Conservation (phyloP, 345 rosid genomes). For the Syzygium jambos region DNA sequence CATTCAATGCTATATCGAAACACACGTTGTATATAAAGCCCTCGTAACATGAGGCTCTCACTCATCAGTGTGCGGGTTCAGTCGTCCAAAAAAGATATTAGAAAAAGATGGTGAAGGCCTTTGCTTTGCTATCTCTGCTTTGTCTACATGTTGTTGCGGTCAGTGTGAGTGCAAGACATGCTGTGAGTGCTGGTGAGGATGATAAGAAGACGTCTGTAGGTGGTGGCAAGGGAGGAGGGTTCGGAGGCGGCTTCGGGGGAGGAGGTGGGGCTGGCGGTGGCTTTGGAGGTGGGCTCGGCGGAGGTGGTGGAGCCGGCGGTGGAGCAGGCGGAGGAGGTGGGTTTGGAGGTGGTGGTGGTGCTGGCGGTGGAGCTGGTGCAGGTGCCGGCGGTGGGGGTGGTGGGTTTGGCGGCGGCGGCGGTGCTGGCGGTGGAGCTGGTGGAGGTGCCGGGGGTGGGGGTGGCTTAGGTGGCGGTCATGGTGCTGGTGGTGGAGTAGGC, state of each 20-base stretch:
- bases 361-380: background rate
- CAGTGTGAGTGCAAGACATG: background rate
- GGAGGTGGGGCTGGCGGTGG: background rate
- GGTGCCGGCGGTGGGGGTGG: background rate
- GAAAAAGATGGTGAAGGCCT: background rate
- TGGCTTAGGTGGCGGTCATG: background rate
- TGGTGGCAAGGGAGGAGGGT: conserved; percentile 2
- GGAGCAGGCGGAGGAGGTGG: background rate
- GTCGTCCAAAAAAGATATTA: background rate
- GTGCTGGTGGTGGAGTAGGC: background rate
- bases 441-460: background rate
- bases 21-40: background rate
- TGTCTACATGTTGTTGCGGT: background rate
- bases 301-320: background rate
- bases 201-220: background rate
- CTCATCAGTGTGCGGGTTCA: background rate
- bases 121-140: background rate
- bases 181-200: background rate
- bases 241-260: conserved; percentile 1
- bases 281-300: background rate
- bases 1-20: background rate
- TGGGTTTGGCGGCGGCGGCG: background rate
- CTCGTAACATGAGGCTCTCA: background rate
- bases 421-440: background rate
- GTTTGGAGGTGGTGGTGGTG: background rate